Evolutionary conservation across 768 basidiomycete genomes (phyloP), one percentile per base, ranked within the genome.

Genomic region (Phlebiopsis gigantea): DNA sequence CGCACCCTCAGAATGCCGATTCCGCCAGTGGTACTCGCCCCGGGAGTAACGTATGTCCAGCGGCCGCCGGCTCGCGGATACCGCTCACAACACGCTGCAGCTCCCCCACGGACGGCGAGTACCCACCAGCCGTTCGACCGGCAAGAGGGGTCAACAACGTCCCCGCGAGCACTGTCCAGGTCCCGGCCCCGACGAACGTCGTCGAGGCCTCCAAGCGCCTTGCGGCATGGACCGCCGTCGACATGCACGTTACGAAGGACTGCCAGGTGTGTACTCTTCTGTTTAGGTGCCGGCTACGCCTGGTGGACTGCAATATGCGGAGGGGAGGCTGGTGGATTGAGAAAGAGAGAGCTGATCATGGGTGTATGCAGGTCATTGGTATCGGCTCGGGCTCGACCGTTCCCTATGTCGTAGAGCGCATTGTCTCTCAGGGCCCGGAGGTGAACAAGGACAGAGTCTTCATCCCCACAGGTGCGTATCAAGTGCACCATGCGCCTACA

Each of bases 331-430:
- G 28, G 28, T 48, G 25, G 46, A 17, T 14, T 17, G 50, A 25
- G 15, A 4, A 19, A 8, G 50, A 56, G 50, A 30, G 30, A 48
- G 48, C 49, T 46, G 22, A 31, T 58, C 30, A 28, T 28, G n/a
- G 26, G 8, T 28, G n/a, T 28, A 9, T n/a, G n/a, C 61, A 93
- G 92, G 76, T 92, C 49, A 89, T 94, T 58, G 92, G 92, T 9
- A 89, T 93, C 63, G 92, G 92, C 30, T 93, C 92, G 59, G 88
- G 93, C 41, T 93, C 93, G 7, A 98, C 94, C 1, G 94, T 98
- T 0, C 93, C 93, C 2, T 99, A 96, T 66, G 94, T 98, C 51
- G 94, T 99, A 22, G 94, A 99, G 63, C 80, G 94, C 52, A 95
- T 99, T 56, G 79, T 93, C 10, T 80, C 87, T 59, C 93, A 97